phyloP scores from a whole-genome alignment of 306 rosid genomes.

The Lathyrus oleraceus region DNA sequence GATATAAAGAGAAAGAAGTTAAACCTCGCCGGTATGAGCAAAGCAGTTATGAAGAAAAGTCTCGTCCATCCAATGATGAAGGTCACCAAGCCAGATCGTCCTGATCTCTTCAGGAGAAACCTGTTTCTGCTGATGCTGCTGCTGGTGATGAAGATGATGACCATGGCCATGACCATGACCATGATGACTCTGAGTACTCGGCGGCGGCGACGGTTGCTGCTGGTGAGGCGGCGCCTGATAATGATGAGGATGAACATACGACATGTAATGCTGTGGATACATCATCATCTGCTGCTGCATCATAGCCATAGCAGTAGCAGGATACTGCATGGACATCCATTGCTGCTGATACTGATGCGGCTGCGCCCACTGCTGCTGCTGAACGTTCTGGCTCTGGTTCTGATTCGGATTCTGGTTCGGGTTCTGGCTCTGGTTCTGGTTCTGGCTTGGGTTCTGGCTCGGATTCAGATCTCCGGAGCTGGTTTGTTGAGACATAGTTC shows the following conservation, averaged over 20 bases:
- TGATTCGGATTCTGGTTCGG: conserved; percentile 25
- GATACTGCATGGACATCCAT: conserved; percentile 94
- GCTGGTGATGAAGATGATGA: conserved; percentile 31
- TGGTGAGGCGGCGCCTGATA: conserved; percentile 49
- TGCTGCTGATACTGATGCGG: conserved; percentile 73
- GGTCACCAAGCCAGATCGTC: conserved; percentile 95
- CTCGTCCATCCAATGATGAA: conserved; percentile 94
- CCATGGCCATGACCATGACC: conserved; percentile 19
- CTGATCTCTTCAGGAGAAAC: conserved; percentile 73
- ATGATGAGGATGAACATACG: conserved; percentile 51
- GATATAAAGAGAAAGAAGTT: background rate
- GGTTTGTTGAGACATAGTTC: conserved; percentile 55
- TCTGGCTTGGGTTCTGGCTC: background rate
- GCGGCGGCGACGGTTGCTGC: conserved; percentile 40
- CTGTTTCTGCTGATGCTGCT: conserved; percentile 47
- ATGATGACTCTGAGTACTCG: conserved; percentile 13
- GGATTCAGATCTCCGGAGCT: conserved; percentile 65
- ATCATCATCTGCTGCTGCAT: conserved; percentile 99
- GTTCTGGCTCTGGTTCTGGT: conserved; percentile 9
- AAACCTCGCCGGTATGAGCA: conserved; percentile 79
- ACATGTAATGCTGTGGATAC: conserved; percentile 87
- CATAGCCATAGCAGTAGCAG: conserved; percentile 92
- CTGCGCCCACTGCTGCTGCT: conserved; percentile 36
- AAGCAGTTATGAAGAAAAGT: conserved; percentile 71
- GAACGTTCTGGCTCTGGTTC: conserved; percentile 13